Conservation (phyloP, 495 filamentous ascomycete genomes). For the Penicillium steckii region DNA sequence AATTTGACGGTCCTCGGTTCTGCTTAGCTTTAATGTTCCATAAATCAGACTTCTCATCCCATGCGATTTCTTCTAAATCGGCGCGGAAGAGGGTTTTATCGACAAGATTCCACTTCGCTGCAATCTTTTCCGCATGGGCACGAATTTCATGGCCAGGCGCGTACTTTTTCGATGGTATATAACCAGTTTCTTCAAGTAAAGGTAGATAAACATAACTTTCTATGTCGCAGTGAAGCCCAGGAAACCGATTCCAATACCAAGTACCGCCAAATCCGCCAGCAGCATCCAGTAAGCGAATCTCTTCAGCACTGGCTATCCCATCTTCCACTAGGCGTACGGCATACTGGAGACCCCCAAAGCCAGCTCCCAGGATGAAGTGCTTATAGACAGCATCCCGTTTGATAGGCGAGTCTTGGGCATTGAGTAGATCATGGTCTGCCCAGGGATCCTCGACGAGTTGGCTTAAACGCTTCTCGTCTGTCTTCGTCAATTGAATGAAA, state of each 20-base stretch:
- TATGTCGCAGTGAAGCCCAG: constrained; percentile 26
- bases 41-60: constrained; percentile 6
- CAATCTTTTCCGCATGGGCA: constrained; percentile 20
- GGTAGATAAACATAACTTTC: constrained; percentile 43
- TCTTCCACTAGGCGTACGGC: constrained; percentile 50
- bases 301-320: constrained; percentile 29
- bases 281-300: constrained; percentile 49
- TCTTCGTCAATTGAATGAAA: not conserved
- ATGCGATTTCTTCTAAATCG: constrained; percentile 17
- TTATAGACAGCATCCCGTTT: not conserved
- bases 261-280: constrained; percentile 50
- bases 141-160: constrained; percentile 18
- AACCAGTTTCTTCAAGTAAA: constrained; percentile 56
- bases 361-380: constrained; percentile 39
- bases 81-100: constrained; percentile 45
- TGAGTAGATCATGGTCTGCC: not conserved
- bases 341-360: constrained; percentile 46
- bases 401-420: not conserved
- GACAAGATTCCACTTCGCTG: constrained; percentile 37
- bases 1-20: not conserved
- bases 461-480: not conserved
- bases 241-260: constrained; percentile 43
- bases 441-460: not conserved
- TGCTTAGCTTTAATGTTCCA: not conserved
- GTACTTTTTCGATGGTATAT: constrained; percentile 44